Conservation (phyloP, 202 grass and related monocot species). For the Hordeum pubiflorum region DNA sequence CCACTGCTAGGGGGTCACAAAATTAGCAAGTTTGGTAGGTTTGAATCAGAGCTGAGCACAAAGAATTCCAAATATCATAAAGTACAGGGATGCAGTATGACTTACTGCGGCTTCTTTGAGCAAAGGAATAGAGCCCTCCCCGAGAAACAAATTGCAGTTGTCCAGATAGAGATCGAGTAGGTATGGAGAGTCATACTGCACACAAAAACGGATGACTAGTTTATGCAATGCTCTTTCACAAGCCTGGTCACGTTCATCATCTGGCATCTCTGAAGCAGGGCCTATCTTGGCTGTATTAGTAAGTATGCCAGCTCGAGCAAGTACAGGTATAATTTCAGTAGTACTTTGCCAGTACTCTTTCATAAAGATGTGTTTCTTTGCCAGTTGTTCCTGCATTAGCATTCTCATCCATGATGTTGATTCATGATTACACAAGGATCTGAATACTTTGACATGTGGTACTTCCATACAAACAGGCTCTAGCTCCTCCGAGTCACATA, state of each 20-base stretch:
- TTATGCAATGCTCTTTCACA: slow-evolving; percentile 56
- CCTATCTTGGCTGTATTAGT: slow-evolving; percentile 28
- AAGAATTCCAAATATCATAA: slow-evolving; percentile 13
- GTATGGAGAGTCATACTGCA: slow-evolving; percentile 63
- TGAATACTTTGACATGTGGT: slow-evolving; percentile 72
- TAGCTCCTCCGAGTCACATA: slow-evolving; percentile 71
- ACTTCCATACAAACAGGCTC: slow-evolving; percentile 60
- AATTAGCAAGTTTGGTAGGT: slow-evolving; percentile 4
- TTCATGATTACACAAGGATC: slow-evolving; percentile 35
- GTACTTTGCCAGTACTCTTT: slow-evolving; percentile 79
- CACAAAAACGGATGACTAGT: slow-evolving; percentile 68
- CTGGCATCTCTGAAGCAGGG: slow-evolving; percentile 29
- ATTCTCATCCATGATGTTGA: slow-evolving; percentile 62
- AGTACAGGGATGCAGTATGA: slow-evolving; percentile 25
- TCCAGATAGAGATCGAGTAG: slow-evolving; percentile 89
- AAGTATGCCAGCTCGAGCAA: slow-evolving; percentile 56
- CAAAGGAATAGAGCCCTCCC: slow-evolving; percentile 43
- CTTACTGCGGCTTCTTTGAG: slow-evolving; percentile 67
- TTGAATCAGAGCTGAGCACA: slow-evolving; percentile 8
- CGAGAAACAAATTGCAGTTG: slow-evolving; percentile 56
- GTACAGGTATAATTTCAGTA: slow-evolving; percentile 55
- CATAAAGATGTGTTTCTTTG: slow-evolving; percentile 70
- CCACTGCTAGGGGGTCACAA: background rate
- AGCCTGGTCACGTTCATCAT: slow-evolving; percentile 12
- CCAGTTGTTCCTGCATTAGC: slow-evolving; percentile 64